Evolutionary conservation across 1,139 yeast genomes (phyloP).

Genomic region (Diutina rugosa): DNA sequence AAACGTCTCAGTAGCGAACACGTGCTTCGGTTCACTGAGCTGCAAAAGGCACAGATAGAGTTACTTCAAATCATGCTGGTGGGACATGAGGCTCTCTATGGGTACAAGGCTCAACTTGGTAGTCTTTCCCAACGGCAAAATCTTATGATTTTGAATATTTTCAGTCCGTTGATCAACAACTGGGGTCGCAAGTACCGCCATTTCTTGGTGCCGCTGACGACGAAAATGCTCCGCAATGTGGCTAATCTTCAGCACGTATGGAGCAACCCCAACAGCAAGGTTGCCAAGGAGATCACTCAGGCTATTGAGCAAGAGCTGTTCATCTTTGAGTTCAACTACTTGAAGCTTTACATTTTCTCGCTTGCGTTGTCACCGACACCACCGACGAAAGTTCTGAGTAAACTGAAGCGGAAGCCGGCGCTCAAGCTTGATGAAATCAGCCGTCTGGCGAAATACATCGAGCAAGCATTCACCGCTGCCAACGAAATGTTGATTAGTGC

Average conservation of each 20-base stretch:
- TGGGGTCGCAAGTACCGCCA: slow-evolving; percentile 61
- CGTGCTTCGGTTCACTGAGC: slow-evolving; percentile 34
- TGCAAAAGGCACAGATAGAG: slow-evolving; percentile 71
- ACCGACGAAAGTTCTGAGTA: not conserved
- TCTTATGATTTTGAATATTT: slow-evolving; percentile 54
- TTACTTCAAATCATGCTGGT: slow-evolving; percentile 66
- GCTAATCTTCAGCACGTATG: slow-evolving; percentile 7
- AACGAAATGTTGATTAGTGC: slow-evolving; percentile 67
- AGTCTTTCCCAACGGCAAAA: slow-evolving; percentile 49
- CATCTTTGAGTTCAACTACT: slow-evolving; percentile 72
- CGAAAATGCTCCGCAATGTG: not conserved
- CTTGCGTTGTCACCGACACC: slow-evolving; percentile 41
- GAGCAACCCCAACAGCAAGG: slow-evolving; percentile 24
- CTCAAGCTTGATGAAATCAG: slow-evolving; percentile 59
- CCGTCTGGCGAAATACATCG: slow-evolving; percentile 65
- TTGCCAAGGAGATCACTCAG: slow-evolving; percentile 23
- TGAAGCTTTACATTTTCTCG: slow-evolving; percentile 72
- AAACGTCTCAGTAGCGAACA: slow-evolving; percentile 15
- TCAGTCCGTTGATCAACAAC: slow-evolving; percentile 63
- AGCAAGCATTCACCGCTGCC: slow-evolving; percentile 74
- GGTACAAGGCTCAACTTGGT: slow-evolving; percentile 45
- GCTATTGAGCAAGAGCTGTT: slow-evolving; percentile 56
- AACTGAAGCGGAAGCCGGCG: slow-evolving; percentile 12
- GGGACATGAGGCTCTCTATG: slow-evolving; percentile 76
- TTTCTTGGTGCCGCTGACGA: slow-evolving; percentile 34